Percentiles rank a stretch among this genome's conserved stretches.
phyloP scores from a whole-genome alignment of 2,329 filamentous ascomycete species.

The Macrophomina phaseolina region DNA sequence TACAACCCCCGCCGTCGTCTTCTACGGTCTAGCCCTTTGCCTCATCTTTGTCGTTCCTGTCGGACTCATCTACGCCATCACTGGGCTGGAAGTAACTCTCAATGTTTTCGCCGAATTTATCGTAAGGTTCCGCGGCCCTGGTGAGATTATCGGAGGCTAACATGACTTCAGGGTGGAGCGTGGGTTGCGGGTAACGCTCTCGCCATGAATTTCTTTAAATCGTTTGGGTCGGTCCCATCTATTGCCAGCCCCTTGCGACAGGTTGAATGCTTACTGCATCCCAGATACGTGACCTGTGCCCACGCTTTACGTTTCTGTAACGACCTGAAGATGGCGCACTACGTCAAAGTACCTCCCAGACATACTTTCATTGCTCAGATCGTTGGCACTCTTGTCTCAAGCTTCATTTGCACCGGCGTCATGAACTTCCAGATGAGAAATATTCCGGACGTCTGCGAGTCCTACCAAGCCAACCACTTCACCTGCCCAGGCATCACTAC shows the following conservation, averaged over 20 bases:
- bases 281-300: constrained; percentile 28
- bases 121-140: constrained; percentile 4
- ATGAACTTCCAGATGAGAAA: constrained; percentile 62
- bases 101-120: constrained; percentile 59
- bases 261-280: neutral
- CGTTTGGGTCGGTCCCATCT: constrained; percentile 31
- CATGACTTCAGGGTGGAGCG: neutral
- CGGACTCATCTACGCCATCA: constrained; percentile 61
- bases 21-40: constrained; percentile 58
- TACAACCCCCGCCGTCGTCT: constrained; percentile 58
- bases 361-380: constrained; percentile 72
- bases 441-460: constrained; percentile 69
- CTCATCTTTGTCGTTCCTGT: constrained; percentile 59
- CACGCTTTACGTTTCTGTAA: constrained; percentile 30
- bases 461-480: constrained; percentile 46
- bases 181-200: constrained; percentile 29
- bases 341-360: constrained; percentile 65
- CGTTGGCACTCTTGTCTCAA: constrained; percentile 69
- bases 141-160: too few relatives aligned
- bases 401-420: constrained; percentile 69
- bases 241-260: neutral
- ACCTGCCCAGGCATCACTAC: constrained; percentile 64
- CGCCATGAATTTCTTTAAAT: constrained; percentile 29
- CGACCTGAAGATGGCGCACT: constrained; percentile 50
- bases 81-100: constrained; percentile 58